phyloP scores from a whole-genome alignment of 2,329 filamentous ascomycete genomes.

The Clarireedia hainanense region DNA sequence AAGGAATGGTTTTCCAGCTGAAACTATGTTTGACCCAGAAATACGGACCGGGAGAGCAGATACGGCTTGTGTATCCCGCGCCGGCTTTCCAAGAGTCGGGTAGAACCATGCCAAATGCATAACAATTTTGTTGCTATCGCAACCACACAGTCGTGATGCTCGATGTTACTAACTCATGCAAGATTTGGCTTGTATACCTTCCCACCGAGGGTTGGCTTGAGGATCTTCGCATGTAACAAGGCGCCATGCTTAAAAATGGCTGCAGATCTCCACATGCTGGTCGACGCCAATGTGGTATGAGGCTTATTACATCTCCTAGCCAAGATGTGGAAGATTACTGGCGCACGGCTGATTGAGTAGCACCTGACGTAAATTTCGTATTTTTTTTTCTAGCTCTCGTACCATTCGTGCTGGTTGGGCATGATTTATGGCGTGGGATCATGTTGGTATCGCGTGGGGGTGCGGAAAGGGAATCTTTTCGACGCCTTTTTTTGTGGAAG shows the following conservation, averaged over 20 bases:
- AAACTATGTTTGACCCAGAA: not conserved
- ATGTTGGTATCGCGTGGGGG: not conserved
- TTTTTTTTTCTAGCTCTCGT: not conserved
- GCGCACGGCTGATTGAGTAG: not conserved
- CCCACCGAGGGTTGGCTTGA: not conserved
- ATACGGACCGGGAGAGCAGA: too few relatives aligned
- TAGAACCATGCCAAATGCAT: not conserved
- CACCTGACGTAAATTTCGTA: not conserved
- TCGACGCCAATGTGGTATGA: not conserved
- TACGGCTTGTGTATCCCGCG: not conserved
- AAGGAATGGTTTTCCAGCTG: not conserved
- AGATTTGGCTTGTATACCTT: not conserved
- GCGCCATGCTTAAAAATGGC: not conserved
- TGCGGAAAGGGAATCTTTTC: not conserved
- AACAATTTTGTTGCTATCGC: conserved; percentile 2
- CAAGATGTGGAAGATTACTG: not conserved
- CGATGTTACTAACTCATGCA: too few relatives aligned
- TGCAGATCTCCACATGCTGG: not conserved
- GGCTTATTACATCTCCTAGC: not conserved
- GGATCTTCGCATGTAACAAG: not conserved
- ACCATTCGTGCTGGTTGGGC: not conserved
- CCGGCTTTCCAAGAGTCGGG: not conserved
- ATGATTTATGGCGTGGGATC: not conserved
- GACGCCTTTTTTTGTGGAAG: not conserved
- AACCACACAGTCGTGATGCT: not conserved